phyloP scores from a whole-genome alignment of 208 protist species.

The Sergeia podlipaevii region DNA sequence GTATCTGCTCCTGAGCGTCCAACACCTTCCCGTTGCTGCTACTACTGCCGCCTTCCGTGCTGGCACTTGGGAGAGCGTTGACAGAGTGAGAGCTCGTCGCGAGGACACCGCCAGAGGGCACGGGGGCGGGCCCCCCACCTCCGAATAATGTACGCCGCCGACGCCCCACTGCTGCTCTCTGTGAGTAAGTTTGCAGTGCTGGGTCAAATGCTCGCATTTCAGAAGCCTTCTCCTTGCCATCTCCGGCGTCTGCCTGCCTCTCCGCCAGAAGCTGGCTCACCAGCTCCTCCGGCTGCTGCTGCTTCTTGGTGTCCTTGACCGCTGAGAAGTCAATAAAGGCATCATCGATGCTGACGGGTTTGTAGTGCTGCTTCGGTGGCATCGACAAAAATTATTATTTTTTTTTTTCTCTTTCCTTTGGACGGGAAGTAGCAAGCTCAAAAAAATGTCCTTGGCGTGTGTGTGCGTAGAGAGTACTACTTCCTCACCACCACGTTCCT shows the following conservation, averaged over 20 bases:
- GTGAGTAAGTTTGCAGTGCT: neutral
- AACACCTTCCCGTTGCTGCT: neutral
- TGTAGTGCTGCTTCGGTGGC: constrained; percentile 10
- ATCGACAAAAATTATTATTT: neutral
- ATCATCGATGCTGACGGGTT: constrained; percentile 54
- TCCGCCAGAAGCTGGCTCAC: too few species aligned
- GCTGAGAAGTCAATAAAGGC: constrained; percentile 74
- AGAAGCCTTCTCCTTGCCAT: neutral
- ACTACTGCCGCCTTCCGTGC: neutral
- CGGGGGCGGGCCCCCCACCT: neutral
- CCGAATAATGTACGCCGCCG: constrained; percentile 2
- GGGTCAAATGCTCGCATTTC: neutral
- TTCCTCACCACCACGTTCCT: too few species aligned
- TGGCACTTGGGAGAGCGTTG: neutral
- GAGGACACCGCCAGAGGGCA: neutral
- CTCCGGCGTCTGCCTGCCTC: neutral
- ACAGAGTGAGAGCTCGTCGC: neutral
- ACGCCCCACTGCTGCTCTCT: too few species aligned
- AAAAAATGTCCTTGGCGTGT: neutral
- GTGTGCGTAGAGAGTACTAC: too few species aligned
- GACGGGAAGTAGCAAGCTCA: neutral
- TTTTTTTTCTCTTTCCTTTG: neutral
- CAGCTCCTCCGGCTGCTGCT: neutral
- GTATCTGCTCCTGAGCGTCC: constrained; percentile 13
- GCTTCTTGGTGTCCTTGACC: constrained; percentile 12